phyloP scores from a whole-genome alignment of 2,329 filamentous ascomycete species.

The Alternaria ventricosa region DNA sequence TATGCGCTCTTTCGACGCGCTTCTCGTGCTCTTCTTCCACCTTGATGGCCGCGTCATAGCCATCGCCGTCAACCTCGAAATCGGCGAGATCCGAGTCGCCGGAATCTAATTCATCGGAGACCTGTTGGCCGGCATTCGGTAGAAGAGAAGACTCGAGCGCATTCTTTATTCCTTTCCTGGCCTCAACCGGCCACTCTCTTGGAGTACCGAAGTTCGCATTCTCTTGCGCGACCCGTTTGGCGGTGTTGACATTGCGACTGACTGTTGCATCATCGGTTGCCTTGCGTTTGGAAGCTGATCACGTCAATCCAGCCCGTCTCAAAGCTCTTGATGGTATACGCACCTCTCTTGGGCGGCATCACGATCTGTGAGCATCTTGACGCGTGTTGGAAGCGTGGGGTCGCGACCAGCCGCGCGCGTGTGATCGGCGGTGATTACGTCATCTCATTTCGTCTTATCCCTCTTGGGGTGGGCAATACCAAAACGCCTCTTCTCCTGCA shows the following conservation, averaged over 20 bases:
- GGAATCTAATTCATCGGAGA: not conserved
- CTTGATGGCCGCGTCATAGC: not conserved
- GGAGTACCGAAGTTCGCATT: not conserved
- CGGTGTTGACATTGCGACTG: not conserved
- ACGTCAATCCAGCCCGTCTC: not conserved
- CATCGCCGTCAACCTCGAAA: not conserved
- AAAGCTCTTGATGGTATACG: not conserved
- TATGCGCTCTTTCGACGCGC: not conserved
- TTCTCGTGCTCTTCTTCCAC: not conserved
- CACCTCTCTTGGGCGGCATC: not conserved
- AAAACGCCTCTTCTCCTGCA: not conserved
- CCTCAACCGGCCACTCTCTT: not conserved
- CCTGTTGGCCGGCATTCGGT: not conserved
- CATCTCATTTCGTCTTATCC: not conserved
- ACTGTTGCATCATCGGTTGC: not conserved
- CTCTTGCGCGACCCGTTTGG: not conserved
- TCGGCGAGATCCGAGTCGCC: not conserved
- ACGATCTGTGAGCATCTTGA: not conserved
- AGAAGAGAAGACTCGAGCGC: not conserved
- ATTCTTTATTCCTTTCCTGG: not conserved
- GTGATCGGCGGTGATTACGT: not conserved
- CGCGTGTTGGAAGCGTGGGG: not conserved
- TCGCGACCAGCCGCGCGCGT: not conserved
- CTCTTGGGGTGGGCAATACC: not conserved
- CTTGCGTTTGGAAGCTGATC: not conserved